Evolutionary conservation across 177 flowering plant genomes (phyloP), one percentile per base, ranked within the genome.

Genomic region (Vitis hybrid): DNA sequence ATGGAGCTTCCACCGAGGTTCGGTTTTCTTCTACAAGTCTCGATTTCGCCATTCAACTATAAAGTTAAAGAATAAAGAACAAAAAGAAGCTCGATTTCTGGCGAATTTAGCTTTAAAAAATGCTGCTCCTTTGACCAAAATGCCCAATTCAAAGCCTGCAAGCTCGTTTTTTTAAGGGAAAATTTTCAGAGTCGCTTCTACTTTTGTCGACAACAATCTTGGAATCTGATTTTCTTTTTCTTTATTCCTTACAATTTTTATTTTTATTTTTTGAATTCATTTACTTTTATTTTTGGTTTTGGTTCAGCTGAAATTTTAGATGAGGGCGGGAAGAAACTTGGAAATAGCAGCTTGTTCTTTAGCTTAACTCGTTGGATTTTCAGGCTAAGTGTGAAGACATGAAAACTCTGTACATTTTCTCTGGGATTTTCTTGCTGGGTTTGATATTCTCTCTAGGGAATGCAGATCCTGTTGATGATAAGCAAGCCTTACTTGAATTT

Each of bases 401-500:
- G 91, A 77, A 73, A 50, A 63, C 71, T 77, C 30, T 51, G 34
- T 14, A 48, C 62, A 26, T 82, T 60, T 51, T 80, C 67, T 56
- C 54, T 49, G 65, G 48, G 65, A 67, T 83, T 65, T 54, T 83
- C 57, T 59, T 72, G 39, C 2, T 82, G 70, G 78, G 73, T 50
- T 65, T 78, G 70, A 7, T 71, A 62, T 56, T 64, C 26, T 68
- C 61, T 49, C 73, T 12, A 49, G 78, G 57, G 8, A 67, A 48
- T 23, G 80, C 83, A 14, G 89, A 84, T 71, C 87, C 82, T 34
- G 79, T 84, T 55, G 89, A 81, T 62, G 99, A 96, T 66, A 91
- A 87, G 80, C 80, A 45, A 69, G 99, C 98, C 6, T 75, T 96
- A 76, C 87, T 93, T 9, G 95, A 90, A 68, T 96, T 96, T 56